Evolutionary conservation across 2,329 filamentous ascomycete species (phyloP).

Genomic region (Gaeumannomyces tritici): DNA sequence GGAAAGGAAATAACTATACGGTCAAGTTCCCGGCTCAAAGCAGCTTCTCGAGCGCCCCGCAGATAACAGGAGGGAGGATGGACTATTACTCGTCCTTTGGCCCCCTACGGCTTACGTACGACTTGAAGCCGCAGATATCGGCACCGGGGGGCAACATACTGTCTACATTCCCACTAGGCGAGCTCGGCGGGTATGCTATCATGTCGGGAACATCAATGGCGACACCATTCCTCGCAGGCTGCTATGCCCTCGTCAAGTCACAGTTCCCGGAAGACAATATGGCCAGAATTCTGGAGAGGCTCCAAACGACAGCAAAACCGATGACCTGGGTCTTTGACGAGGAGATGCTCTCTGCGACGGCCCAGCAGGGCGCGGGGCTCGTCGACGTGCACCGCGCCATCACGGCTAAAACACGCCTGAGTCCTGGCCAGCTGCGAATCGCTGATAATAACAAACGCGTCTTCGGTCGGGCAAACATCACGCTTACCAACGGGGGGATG

Average conservation of each 20-base stretch:
- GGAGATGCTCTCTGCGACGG: constrained; percentile 16
- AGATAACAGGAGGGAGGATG: constrained; percentile 10
- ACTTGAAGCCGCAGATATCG: constrained; percentile 19
- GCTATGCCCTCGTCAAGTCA: constrained; percentile 24
- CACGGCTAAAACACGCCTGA: constrained; percentile 11
- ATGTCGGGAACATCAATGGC: constrained; percentile 27
- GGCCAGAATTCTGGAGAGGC: constrained; percentile 16
- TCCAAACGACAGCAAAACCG: constrained; percentile 20
- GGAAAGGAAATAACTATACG: constrained; percentile 7
- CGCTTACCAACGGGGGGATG: constrained; percentile 13
- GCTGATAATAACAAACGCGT: constrained; percentile 8
- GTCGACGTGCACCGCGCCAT: constrained; percentile 21
- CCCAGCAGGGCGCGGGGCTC: constrained; percentile 24
- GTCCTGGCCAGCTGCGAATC: constrained; percentile 14
- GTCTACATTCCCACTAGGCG: constrained; percentile 21
- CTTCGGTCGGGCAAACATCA: constrained; percentile 13
- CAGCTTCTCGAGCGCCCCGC: constrained; percentile 9
- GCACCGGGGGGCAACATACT: constrained; percentile 25
- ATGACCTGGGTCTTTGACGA: constrained; percentile 16
- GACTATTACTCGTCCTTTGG: constrained; percentile 15
- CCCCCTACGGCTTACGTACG: constrained; percentile 12
- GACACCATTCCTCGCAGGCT: constrained; percentile 21
- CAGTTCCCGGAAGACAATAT: constrained; percentile 16
- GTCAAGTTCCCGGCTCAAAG: constrained; percentile 10
- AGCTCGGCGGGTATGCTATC: constrained; percentile 20